phyloP scores from a whole-genome alignment of 108 stramenopile genomes.

The Pseudonitzschia multistriata region DNA sequence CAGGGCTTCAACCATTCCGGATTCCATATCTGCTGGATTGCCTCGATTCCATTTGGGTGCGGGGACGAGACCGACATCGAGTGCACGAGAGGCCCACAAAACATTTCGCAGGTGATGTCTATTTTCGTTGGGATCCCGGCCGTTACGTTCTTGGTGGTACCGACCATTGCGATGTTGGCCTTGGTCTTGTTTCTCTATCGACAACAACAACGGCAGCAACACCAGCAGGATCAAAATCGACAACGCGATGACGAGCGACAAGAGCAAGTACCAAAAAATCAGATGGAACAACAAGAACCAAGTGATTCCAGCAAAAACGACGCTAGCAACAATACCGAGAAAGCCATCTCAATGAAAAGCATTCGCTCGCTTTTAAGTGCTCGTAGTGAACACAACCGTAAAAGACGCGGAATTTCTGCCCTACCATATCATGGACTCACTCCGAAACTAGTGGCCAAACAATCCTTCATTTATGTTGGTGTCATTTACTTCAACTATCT shows the following conservation, averaged over 20 bases:
- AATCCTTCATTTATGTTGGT: background rate
- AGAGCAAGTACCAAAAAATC: background rate
- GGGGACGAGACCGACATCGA: background rate
- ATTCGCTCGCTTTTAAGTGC: too few relatives aligned
- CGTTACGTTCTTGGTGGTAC: background rate
- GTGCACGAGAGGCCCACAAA: conserved; percentile 7
- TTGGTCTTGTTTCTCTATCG: background rate
- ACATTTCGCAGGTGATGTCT: background rate
- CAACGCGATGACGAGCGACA: background rate
- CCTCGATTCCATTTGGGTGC: conserved; percentile 8
- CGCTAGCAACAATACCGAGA: too few relatives aligned
- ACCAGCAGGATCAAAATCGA: too few relatives aligned
- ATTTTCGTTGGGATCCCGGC: conserved; percentile 3
- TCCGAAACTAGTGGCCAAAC: background rate
- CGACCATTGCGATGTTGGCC: background rate
- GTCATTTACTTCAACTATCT: background rate
- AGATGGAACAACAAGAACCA: background rate
- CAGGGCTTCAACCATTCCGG: conserved; percentile 1
- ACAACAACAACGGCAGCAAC: background rate
- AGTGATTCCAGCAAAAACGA: background rate
- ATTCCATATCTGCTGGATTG: background rate
- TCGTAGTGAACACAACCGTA: too few relatives aligned
- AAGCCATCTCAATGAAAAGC: too few relatives aligned
- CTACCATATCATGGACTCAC: background rate
- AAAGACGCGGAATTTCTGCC: too few relatives aligned